Evolutionary conservation across 139 green algal genomes (phyloP).

Genomic region (Yamagishiella unicocca): DNA sequence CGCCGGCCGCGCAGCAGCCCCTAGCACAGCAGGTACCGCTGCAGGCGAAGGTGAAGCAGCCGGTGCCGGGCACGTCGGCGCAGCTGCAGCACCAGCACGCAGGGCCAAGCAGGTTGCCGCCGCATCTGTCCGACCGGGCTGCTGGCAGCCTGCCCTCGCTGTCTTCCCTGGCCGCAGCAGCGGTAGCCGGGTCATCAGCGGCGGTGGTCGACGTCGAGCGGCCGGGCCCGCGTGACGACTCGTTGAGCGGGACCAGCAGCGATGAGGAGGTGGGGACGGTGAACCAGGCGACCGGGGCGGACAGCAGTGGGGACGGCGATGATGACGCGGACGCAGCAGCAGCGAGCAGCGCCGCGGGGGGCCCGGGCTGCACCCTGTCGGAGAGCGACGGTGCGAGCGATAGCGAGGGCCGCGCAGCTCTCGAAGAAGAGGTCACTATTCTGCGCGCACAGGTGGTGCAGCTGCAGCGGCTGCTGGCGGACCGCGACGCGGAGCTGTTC

Average conservation of each 20-base stretch:
- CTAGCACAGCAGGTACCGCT: conserved; percentile 15
- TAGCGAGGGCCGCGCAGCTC: conserved; percentile 9
- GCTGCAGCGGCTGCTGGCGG: conserved; percentile 56
- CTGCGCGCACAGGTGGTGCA: conserved; percentile 42
- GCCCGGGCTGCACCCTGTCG: not conserved
- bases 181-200: not conserved
- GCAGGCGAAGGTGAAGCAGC: not conserved
- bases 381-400: conserved; percentile 35
- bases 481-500: conserved; percentile 56
- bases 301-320: conserved; percentile 24
- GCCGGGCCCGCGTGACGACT: not conserved
- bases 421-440: conserved; percentile 47
- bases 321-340: conserved; percentile 21
- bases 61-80: not conserved
- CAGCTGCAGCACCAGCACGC: not conserved
- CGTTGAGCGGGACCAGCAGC: conserved; percentile 9
- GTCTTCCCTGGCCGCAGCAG: conserved; percentile 3
- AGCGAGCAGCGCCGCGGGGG: not conserved
- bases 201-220: not conserved
- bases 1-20: conserved; percentile 24
- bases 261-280: conserved; percentile 51
- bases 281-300: conserved; percentile 36
- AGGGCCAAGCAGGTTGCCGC: not conserved
- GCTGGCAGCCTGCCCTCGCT: not conserved
- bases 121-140: not conserved